Percentiles rank a stretch among this genome's conserved stretches.
These are phyloP conservation scores for Diaporthe humulicola DNA, from an alignment of 2,329 filamentous ascomycete species.

Conservation along the genomic window DNA sequence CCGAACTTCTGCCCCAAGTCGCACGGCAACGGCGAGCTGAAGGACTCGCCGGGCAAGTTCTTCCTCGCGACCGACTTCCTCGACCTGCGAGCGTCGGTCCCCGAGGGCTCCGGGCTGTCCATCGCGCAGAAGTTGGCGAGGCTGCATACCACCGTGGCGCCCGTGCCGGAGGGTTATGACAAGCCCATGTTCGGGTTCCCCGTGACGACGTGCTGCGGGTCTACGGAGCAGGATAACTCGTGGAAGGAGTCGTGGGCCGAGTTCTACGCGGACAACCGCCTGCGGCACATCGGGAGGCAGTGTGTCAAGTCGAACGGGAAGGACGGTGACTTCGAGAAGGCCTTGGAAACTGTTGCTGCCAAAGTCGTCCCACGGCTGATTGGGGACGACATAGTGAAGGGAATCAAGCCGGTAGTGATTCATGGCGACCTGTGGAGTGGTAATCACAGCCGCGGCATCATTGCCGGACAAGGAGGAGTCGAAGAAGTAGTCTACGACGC, in stretches of 20 bases:
- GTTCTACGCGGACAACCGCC: slow-evolving; percentile 84
- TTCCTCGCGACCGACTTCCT: slow-evolving; percentile 86
- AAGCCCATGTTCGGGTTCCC: slow-evolving; percentile 85
- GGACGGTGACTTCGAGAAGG: slow-evolving; percentile 71
- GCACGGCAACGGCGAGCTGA: slow-evolving; percentile 76
- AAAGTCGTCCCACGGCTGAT: slow-evolving; percentile 83
- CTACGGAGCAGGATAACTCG: slow-evolving; percentile 84
- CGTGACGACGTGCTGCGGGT: slow-evolving; percentile 86
- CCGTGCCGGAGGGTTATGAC: slow-evolving; percentile 69
- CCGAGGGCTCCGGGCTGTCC: slow-evolving; percentile 63
- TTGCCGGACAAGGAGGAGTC: slow-evolving; percentile 63
- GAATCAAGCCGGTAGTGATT: slow-evolving; percentile 81
- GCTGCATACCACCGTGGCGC: slow-evolving; percentile 82
- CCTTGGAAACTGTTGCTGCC: slow-evolving; percentile 74
- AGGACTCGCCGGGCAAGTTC: slow-evolving; percentile 62
- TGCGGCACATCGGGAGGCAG: slow-evolving; percentile 73
- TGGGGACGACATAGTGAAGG: slow-evolving; percentile 73
- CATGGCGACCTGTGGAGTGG: slow-evolving; percentile 97
- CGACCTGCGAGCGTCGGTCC: slow-evolving; percentile 65
- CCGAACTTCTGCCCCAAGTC: slow-evolving; percentile 82
- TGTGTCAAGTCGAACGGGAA: slow-evolving; percentile 72
- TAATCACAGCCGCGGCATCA: slow-evolving; percentile 78
- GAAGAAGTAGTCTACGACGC: slow-evolving; percentile 89
- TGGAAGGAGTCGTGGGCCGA: slow-evolving; percentile 83
- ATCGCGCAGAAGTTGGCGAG: slow-evolving; percentile 83